These are phyloP conservation scores for Candida sonorensis DNA, from an alignment of 805 yeast genomes.

Conservation along the genomic window DNA sequence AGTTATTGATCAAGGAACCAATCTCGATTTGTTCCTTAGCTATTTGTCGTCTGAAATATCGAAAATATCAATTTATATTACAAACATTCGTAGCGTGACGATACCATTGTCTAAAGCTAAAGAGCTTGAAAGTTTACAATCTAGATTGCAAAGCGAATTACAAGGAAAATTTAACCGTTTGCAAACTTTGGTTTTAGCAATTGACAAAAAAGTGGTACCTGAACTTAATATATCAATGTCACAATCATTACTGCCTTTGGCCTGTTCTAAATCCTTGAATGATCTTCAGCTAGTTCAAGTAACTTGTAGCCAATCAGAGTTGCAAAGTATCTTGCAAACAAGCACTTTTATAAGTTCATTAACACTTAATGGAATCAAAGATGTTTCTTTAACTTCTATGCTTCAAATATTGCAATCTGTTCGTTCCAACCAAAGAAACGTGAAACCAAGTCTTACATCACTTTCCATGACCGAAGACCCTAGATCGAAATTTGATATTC, in stretches of 20 bases:
- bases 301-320: too few relatives aligned
- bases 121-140: too few relatives aligned
- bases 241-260: not conserved
- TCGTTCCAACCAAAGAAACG: too few relatives aligned
- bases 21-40: not conserved
- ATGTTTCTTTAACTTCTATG: not conserved
- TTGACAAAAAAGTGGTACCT: not conserved
- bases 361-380: not conserved
- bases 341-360: not conserved
- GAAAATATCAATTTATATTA: not conserved
- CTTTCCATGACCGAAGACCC: not conserved
- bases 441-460: too few relatives aligned
- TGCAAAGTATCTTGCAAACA: too few relatives aligned
- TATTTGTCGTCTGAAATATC: not conserved
- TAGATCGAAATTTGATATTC: not conserved
- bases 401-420: not conserved
- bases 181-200: not conserved
- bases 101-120: too few relatives aligned
- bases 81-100: too few relatives aligned
- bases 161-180: not conserved
- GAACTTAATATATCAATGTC: not conserved
- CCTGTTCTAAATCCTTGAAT: not conserved
- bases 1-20: slow-evolving; percentile 8
- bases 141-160: not conserved
- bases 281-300: not conserved